Conservation (phyloP, 2,329 filamentous ascomycete species). For the Fusarium lyarnte region DNA sequence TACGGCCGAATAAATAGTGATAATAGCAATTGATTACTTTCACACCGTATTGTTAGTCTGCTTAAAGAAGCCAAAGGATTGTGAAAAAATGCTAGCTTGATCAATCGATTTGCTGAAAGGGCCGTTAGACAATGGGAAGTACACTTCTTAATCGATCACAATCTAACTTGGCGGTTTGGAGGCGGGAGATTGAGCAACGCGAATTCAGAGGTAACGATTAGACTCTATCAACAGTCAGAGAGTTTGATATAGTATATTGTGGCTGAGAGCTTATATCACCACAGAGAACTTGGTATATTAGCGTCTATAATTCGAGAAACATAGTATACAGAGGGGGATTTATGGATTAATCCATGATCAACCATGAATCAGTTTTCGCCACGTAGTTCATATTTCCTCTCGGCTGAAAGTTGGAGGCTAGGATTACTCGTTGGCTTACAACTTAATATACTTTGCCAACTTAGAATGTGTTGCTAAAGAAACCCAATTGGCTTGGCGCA, state of each 20-base stretch:
- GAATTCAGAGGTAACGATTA: fast-evolving
- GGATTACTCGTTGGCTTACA: fast-evolving
- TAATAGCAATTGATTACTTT: too few relatives aligned
- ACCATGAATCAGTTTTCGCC: background rate
- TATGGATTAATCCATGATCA: background rate
- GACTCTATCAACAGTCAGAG: fast-evolving
- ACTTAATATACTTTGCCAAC: background rate
- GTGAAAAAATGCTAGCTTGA: background rate
- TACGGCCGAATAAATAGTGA: background rate
- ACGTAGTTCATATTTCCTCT: fast-evolving
- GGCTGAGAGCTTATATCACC: too few relatives aligned
- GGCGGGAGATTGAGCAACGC: fast-evolving
- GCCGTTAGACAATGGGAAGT: background rate
- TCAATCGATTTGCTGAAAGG: fast-evolving
- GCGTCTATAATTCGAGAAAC: background rate
- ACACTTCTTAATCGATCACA: background rate
- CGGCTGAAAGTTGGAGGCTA: fast-evolving
- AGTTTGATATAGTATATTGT: fast-evolving
- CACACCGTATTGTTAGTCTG: background rate
- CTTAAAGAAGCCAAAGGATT: background rate
- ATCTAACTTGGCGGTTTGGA: too few relatives aligned
- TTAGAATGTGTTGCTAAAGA: fast-evolving
- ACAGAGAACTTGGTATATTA: too few relatives aligned
- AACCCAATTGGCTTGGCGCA: background rate
- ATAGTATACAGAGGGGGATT: fast-evolving